Percentiles rank a stretch among this genome's conserved stretches.
Conservation (phyloP, 2,329 filamentous ascomycete genomes). For the Salinomyces thailandicus region DNA sequence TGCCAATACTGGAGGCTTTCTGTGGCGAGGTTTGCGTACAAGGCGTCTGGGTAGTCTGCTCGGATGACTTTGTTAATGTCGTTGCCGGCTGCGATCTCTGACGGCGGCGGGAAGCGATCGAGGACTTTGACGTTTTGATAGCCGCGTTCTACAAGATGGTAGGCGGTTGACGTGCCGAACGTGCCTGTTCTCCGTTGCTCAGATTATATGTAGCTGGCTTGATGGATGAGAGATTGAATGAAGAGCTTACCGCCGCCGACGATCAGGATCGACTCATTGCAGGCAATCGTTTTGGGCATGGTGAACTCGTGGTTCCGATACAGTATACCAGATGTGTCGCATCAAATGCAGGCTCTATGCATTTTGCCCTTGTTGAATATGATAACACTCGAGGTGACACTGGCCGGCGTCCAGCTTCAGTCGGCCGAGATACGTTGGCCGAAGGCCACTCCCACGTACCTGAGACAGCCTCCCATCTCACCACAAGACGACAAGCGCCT, state of each 20-base stretch:
- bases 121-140: constrained; percentile 40
- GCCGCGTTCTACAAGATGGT: constrained; percentile 21
- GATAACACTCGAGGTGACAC: no score
- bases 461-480: no score
- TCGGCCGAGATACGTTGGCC: no score
- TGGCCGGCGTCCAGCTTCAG: no score
- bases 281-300: no score
- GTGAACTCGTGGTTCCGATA: no score
- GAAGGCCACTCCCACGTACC: no score
- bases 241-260: constrained; percentile 1
- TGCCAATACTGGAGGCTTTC: constrained; percentile 58
- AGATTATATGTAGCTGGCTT: not conserved
- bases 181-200: not conserved
- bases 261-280: not conserved
- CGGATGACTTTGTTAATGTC: constrained; percentile 46
- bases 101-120: constrained; percentile 37
- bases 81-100: constrained; percentile 37
- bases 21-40: constrained; percentile 61
- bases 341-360: no score
- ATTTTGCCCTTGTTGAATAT: no score
- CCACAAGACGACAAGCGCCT: no score
- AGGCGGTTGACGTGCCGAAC: constrained; percentile 4
- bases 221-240: not conserved
- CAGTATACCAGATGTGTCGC: no score
- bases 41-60: constrained; percentile 65